These are phyloP conservation scores for Cladorrhinum sp. DNA, from an alignment of 2,329 filamentous ascomycete genomes.

Conservation along the genomic window DNA sequence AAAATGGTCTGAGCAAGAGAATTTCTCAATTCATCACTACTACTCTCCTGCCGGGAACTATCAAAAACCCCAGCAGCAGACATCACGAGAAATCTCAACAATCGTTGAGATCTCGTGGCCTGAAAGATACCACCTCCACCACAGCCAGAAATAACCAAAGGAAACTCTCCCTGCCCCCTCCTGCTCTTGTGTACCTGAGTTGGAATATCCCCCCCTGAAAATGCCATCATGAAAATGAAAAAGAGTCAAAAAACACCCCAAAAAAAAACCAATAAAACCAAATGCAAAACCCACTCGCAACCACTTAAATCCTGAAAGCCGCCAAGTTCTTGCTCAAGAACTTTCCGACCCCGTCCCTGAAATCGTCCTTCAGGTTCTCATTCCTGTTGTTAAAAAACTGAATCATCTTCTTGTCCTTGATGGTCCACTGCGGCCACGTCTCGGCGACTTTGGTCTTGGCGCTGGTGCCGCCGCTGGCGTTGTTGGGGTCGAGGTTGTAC, in stretches of 20 bases:
- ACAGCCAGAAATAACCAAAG: background rate
- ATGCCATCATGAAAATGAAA: no score
- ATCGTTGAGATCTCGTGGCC: background rate
- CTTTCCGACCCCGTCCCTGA: slow-evolving; percentile 27
- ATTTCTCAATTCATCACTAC: background rate
- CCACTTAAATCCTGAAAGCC: slow-evolving; percentile 20
- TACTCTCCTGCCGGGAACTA: background rate
- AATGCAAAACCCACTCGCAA: background rate
- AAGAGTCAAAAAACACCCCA: no score
- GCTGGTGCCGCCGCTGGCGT: slow-evolving; percentile 27
- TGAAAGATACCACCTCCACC: background rate
- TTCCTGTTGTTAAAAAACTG: slow-evolving; percentile 38
- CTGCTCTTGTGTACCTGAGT: no score
- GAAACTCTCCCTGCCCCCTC: no score
- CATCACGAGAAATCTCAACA: background rate
- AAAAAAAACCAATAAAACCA: background rate
- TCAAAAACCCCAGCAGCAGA: background rate
- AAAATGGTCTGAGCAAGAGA: no score
- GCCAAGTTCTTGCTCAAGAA: slow-evolving; percentile 26
- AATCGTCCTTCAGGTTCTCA: slow-evolving; percentile 29
- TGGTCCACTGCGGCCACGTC: slow-evolving; percentile 43
- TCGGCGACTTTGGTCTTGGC: slow-evolving; percentile 37
- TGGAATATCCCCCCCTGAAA: no score
- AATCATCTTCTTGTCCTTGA: slow-evolving; percentile 46
- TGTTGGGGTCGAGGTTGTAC: slow-evolving; percentile 68